These are phyloP conservation scores for Fabrea salina DNA, from an alignment of 169 alveolate genomes.

Conservation along the genomic window DNA sequence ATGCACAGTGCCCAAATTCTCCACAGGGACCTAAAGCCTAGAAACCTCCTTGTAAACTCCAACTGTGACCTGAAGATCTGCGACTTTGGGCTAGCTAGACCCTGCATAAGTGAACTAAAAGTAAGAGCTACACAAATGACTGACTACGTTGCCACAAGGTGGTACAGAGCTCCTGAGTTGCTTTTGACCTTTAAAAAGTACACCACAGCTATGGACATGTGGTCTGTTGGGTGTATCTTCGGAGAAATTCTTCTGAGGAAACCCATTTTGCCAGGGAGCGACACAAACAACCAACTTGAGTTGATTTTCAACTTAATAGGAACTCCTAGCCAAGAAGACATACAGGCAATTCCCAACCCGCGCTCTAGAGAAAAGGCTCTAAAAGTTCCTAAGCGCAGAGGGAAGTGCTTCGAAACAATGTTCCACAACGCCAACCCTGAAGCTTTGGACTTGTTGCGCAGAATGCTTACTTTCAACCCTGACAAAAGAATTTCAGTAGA, in stretches of 20 bases:
- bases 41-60: constrained; percentile 66
- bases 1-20: constrained; percentile 71
- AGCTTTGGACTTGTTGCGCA: constrained; percentile 61
- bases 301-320: constrained; percentile 96
- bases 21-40: constrained; percentile 77
- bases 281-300: constrained; percentile 92
- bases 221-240: constrained; percentile 94
- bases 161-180: constrained; percentile 88
- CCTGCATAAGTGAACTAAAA: constrained; percentile 42
- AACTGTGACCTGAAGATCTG: constrained; percentile 77
- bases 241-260: constrained; percentile 95
- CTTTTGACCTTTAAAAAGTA: constrained; percentile 65
- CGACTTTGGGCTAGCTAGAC: constrained; percentile 80
- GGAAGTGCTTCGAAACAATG: constrained; percentile 34
- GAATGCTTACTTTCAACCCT: constrained; percentile 64
- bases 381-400: constrained; percentile 49
- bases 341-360: constrained; percentile 64
- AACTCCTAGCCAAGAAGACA: constrained; percentile 95
- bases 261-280: constrained; percentile 96
- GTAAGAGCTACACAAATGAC: constrained; percentile 48
- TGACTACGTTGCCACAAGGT: constrained; percentile 82
- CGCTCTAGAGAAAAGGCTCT: constrained; percentile 57
- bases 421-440: constrained; percentile 43
- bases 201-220: constrained; percentile 72
- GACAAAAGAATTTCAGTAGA: constrained; percentile 54